Base-by-base conservation (phyloP, 495 filamentous ascomycete species). In the Schizothecium vesticola region DNA sequence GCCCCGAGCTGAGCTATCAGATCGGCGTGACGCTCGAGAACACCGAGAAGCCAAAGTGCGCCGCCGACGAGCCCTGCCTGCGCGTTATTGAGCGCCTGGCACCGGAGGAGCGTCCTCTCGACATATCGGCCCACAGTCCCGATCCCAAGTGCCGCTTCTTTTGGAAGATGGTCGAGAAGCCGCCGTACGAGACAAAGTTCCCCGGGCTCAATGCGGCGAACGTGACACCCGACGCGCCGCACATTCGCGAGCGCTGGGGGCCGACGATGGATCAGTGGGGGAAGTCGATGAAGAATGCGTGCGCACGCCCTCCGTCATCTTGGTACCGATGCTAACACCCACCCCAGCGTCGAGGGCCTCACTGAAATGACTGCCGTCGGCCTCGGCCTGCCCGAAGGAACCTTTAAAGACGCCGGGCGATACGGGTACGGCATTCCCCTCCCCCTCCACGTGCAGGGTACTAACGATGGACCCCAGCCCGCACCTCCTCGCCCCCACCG, bases 1-100 rank as follows among this genome's bases (percentile, higher is more conserved):
- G 83, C 3, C 83, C 83, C 55, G 82, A 82, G 71, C 74, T 85
- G 19, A 74, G 76, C 62, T 85, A 80, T 73, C 83, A 85, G 75
- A 80, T 85, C 56, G 83, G 83, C 70, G 83, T 84, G 22, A 85
- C 83, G 26, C 80, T 85, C 59, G 83, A 84, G 58, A 84, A 85
- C 77, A 85, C 83, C 43, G 83, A 85, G 73, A 83, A 81, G 78
- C 83, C 83, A 56, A 84, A 83, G 75, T 85, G 83, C 72, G 83
- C 83, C 64, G 81, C 82, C 65, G 82, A 85, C 70, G 82, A 82
- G 78, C 81, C 83, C 56, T 85, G 83, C 64, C 78, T 85, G 66
- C 61, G 68, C 24, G 80, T 85, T 31, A 85, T 85, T 66, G 69
- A 78, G 66, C 78, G 82, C 2, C 76, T 85, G 26, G 79, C 74